A percentile compares a stretch with the other conserved stretches of the same genome.
These are phyloP conservation scores for Cercospora sesami DNA, from an alignment of 2,329 filamentous ascomycete species.

Conservation along the genomic window DNA sequence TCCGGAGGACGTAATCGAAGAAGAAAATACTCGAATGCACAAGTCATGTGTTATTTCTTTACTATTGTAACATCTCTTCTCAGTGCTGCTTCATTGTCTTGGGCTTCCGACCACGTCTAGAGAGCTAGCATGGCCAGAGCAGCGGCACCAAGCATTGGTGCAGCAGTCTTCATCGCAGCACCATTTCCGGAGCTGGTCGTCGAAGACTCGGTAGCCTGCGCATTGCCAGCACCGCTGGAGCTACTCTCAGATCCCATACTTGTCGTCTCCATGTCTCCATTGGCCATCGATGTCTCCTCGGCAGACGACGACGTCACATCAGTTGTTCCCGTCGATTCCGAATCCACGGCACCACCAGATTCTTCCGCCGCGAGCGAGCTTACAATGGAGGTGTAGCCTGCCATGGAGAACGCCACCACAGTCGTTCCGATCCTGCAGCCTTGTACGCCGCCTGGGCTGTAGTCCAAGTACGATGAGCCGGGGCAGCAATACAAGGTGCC, in stretches of 20 bases:
- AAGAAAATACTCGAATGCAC: not conserved
- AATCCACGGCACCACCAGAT: not conserved
- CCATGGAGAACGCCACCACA: not conserved
- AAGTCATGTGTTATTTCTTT: not conserved
- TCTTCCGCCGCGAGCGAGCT: not conserved
- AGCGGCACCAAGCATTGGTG: constrained; percentile 4
- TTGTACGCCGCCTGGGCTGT: not conserved
- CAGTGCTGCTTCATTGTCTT: not conserved
- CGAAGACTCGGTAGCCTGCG: not conserved
- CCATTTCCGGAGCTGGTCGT: not conserved
- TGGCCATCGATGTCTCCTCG: not conserved
- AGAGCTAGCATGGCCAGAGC: not conserved
- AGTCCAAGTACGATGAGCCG: not conserved
- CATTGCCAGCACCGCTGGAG: not conserved
- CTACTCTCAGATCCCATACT: not conserved
- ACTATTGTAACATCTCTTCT: not conserved
- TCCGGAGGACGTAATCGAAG: not conserved
- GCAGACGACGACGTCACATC: not conserved
- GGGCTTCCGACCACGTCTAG: not conserved
- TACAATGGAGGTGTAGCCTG: not conserved
- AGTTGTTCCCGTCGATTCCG: not conserved
- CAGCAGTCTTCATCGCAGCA: not conserved
- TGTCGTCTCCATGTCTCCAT: not conserved
- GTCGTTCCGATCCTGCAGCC: not conserved
- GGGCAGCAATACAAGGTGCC: not conserved